These are phyloP conservation scores for Margaritispora aquatica DNA, from an alignment of 495 filamentous ascomycete genomes.

Conservation along the genomic window DNA sequence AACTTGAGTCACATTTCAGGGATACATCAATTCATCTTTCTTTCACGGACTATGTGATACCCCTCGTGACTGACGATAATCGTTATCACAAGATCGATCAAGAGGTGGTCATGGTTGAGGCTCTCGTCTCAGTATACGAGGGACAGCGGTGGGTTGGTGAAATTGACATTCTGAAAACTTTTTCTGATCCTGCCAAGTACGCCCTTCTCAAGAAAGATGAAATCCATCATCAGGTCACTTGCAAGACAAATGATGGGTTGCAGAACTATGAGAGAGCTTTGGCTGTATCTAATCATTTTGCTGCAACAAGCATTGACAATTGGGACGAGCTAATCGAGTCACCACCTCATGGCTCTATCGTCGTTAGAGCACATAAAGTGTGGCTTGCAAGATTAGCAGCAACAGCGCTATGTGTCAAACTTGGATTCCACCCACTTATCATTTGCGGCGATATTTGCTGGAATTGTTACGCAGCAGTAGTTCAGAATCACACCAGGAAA, in stretches of 20 bases:
- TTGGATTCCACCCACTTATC: background rate
- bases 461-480: background rate
- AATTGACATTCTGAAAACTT: background rate
- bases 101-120: background rate
- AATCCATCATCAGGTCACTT: background rate
- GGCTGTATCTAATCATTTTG: no score
- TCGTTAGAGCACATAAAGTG: conserved; percentile 17
- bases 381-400: conserved; percentile 22
- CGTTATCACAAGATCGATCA: background rate
- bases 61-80: conserved; percentile 16
- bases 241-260: background rate
- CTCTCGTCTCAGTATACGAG: background rate
- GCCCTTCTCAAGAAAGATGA: background rate
- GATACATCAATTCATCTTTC: conserved; percentile 34
- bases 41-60: conserved; percentile 30
- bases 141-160: background rate
- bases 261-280: background rate
- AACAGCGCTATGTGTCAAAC: conserved; percentile 3
- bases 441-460: background rate
- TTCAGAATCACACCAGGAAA: background rate
- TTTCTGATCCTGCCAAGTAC: background rate
- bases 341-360: background rate
- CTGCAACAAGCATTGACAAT: conserved; percentile 13
- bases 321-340: conserved; percentile 24
- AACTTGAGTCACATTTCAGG: conserved; percentile 24